Percentiles rank a stretch among this genome's conserved stretches.
phyloP scores from a whole-genome alignment of 225 moss, liverwort and hornwort genomes.

The Polytrichum commune region DNA sequence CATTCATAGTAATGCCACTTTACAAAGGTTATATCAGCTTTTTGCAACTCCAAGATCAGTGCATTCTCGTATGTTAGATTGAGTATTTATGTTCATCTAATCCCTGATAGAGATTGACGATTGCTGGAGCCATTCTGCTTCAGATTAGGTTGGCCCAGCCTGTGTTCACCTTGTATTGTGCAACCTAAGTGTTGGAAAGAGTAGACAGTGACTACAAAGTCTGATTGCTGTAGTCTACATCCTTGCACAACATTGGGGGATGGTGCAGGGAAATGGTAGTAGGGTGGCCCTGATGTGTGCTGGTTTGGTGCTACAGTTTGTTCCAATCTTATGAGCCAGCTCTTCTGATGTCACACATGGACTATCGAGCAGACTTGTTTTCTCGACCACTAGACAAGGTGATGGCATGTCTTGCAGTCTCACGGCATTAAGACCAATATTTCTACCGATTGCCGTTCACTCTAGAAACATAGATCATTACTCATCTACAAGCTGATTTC shows the following conservation, averaged over 20 bases:
- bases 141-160: no score
- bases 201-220: no score
- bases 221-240: no score
- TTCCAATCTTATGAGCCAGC: constrained; percentile 75
- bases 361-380: constrained; percentile 79
- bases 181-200: no score
- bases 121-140: no score
- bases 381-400: constrained; percentile 81
- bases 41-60: neutral
- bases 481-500: neutral
- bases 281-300: constrained; percentile 5
- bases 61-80: no score
- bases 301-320: constrained; percentile 54
- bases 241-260: no score
- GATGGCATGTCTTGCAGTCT: neutral
- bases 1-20: constrained; percentile 77
- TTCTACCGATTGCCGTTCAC: no score
- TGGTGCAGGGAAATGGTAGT: no score
- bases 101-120: neutral
- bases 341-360: constrained; percentile 83
- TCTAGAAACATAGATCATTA: no score
- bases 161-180: no score
- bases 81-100: neutral
- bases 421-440: no score
- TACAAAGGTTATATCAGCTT: constrained; percentile 52